phyloP scores from a whole-genome alignment of 208 protist genomes.

The Crithidia thermophila region DNA sequence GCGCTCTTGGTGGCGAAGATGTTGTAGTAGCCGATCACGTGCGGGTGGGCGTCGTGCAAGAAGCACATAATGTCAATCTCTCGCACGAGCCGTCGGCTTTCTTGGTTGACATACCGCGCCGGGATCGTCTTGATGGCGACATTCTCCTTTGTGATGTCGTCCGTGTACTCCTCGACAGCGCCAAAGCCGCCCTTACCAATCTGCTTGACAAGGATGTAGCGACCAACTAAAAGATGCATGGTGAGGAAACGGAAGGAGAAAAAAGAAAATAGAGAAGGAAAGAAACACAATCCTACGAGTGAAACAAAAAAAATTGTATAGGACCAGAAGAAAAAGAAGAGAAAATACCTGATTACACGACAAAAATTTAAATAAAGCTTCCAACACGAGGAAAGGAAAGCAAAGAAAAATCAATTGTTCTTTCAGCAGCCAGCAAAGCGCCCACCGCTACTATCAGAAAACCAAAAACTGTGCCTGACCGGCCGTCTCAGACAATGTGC shows the following conservation, averaged over 20 bases:
- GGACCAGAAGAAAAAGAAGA: too few species aligned
- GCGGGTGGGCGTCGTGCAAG: conserved; percentile 92
- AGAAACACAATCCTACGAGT: background rate
- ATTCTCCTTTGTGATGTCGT: conserved; percentile 66
- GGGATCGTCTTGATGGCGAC: conserved; percentile 94
- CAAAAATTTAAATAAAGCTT: too few species aligned
- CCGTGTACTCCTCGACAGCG: conserved; percentile 95
- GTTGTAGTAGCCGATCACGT: conserved; percentile 93
- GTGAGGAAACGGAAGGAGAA: background rate
- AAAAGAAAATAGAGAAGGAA: background rate
- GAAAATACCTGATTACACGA: too few species aligned
- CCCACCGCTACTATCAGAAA: too few species aligned
- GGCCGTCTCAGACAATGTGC: too few species aligned
- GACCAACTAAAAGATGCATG: conserved; percentile 57
- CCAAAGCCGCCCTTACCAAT: conserved; percentile 97
- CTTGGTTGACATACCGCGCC: conserved; percentile 84
- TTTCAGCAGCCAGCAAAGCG: too few species aligned
- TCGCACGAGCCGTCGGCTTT: conserved; percentile 91
- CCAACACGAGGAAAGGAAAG: conserved; percentile 2
- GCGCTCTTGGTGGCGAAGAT: conserved; percentile 94
- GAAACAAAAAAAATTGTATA: too few species aligned
- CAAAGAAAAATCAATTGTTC: background rate
- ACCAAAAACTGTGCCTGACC: too few species aligned
- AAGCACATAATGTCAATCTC: conserved; percentile 98
- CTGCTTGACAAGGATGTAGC: conserved; percentile 61